phyloP scores from a whole-genome alignment of 2,329 filamentous ascomycete species.

The Diaporthe nobilis region DNA sequence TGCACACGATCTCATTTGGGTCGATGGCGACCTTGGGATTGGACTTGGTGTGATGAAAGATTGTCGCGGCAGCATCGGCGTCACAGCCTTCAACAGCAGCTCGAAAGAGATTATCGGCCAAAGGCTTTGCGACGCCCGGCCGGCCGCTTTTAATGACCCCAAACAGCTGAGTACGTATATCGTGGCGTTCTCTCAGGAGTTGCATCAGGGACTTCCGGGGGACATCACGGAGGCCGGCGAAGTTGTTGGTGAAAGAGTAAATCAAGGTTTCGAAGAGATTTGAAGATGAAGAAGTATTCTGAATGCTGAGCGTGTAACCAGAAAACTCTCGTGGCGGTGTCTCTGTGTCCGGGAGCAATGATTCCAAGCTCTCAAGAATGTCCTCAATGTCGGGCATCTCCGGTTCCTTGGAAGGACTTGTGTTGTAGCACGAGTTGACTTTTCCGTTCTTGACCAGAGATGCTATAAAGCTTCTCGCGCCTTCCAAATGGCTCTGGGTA shows the following conservation, averaged over 20 bases:
- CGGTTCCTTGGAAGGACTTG: fast-evolving
- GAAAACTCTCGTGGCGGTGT: neutral
- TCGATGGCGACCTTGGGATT: neutral
- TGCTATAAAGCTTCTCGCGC: neutral
- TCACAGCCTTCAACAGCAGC: neutral
- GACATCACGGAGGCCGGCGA: neutral
- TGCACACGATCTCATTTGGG: neutral
- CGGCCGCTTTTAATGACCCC: neutral
- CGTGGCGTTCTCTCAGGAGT: neutral
- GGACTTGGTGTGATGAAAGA: neutral
- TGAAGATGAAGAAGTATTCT: neutral
- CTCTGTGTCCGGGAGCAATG: neutral
- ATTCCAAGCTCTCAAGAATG: neutral
- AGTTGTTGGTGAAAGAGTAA: neutral
- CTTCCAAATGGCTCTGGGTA: neutral
- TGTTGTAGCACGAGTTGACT: too few relatives aligned
- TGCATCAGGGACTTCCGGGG: neutral
- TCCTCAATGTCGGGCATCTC: neutral
- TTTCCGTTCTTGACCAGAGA: too few relatives aligned
- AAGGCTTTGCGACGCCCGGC: neutral
- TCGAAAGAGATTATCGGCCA: neutral
- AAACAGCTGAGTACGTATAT: neutral
- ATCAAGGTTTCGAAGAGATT: neutral
- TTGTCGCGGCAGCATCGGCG: neutral
- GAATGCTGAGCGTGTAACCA: neutral